Conservation (phyloP, 2,329 filamentous ascomycete genomes). For the Venturiaceae sp. region DNA sequence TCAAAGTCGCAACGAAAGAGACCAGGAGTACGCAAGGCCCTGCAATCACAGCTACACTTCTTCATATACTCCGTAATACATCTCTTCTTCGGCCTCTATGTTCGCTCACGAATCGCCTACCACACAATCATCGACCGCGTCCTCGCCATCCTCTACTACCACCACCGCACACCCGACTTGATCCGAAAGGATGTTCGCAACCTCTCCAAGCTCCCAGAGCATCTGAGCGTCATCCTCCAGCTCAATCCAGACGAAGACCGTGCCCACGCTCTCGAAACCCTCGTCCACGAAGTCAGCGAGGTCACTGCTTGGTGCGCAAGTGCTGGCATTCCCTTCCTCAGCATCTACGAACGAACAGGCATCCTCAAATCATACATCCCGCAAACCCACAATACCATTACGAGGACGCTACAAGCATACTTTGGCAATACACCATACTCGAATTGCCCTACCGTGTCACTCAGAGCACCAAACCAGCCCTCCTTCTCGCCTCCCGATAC, state of each 20-base stretch:
- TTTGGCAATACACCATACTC: slow-evolving; percentile 55
- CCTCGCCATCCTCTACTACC: slow-evolving; percentile 79
- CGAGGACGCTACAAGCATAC: slow-evolving; percentile 74
- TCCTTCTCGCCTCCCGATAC: slow-evolving; percentile 39
- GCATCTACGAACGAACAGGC: slow-evolving; percentile 90
- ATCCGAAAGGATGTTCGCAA: slow-evolving; percentile 78
- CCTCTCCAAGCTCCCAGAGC: slow-evolving; percentile 66
- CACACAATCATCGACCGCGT: slow-evolving; percentile 69
- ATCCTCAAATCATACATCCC: slow-evolving; percentile 81
- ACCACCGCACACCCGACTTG: slow-evolving; percentile 88
- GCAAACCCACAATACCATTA: slow-evolving; percentile 71
- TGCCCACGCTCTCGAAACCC: slow-evolving; percentile 65
- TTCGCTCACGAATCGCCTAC: slow-evolving; percentile 71
- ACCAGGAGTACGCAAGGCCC: slow-evolving; percentile 43
- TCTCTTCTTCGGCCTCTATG: slow-evolving; percentile 77
- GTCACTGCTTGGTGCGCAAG: slow-evolving; percentile 88
- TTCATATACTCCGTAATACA: slow-evolving; percentile 64
- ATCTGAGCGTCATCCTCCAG: slow-evolving; percentile 78
- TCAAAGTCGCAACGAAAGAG: slow-evolving; percentile 10
- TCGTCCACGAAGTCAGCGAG: slow-evolving; percentile 87
- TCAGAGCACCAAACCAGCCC: slow-evolving; percentile 62
- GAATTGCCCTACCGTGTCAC: slow-evolving; percentile 60
- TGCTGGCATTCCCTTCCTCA: slow-evolving; percentile 77
- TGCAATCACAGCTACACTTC: slow-evolving; percentile 53
- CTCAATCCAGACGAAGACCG: slow-evolving; percentile 55